Percentiles rank a stretch among this genome's conserved stretches.
phyloP scores from a whole-genome alignment of 371 early-diverging fungal genomes.

The Rhizopus microsporus region DNA sequence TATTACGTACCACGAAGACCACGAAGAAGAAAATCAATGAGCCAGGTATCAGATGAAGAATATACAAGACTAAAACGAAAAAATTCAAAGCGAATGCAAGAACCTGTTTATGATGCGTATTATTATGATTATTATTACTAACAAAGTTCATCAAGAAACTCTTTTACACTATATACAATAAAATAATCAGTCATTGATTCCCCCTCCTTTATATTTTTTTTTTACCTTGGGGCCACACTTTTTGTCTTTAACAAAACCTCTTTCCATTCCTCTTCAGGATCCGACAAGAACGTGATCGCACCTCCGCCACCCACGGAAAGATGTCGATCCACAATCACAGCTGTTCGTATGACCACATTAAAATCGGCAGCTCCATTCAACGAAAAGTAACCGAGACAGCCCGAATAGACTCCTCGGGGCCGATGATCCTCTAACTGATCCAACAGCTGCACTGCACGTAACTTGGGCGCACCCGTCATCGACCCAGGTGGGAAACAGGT shows the following conservation, averaged over 20 bases:
- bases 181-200: no score
- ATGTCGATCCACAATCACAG: constrained; percentile 38
- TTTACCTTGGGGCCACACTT: constrained; percentile 67
- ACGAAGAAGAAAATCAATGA: constrained; percentile 1
- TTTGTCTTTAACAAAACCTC: constrained; percentile 73
- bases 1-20: constrained; percentile 1
- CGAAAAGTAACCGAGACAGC: constrained; percentile 89
- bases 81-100: background rate
- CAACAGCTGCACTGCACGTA: constrained; percentile 81
- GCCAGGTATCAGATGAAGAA: background rate
- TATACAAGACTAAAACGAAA: background rate
- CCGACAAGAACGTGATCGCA: constrained; percentile 85
- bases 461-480: constrained; percentile 98
- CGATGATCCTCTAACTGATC: constrained; percentile 69
- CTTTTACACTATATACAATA: no score
- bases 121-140: constrained; percentile 1
- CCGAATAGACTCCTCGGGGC: constrained; percentile 90
- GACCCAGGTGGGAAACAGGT: constrained; percentile 94
- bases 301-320: constrained; percentile 92
- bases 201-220: background rate
- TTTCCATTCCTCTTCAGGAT: constrained; percentile 84
- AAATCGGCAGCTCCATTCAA: constrained; percentile 65
- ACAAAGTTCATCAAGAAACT: background rate
- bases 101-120: background rate
- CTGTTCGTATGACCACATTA: constrained; percentile 86